Base-by-base conservation (phyloP, 331 rosid genomes). In the Dryas integrifolia region DNA sequence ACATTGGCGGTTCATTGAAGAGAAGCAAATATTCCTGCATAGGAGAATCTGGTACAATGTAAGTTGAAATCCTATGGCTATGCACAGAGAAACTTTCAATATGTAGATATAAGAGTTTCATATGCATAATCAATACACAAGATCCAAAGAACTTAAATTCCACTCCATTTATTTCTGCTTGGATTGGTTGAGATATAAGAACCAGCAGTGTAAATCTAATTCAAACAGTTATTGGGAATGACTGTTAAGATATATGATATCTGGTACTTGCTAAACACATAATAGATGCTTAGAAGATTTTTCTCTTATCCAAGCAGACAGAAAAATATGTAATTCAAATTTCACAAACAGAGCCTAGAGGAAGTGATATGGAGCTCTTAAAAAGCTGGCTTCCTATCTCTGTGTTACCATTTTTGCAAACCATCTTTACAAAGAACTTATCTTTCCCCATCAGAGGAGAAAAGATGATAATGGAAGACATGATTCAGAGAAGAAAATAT, bases 1-100 rank as follows among this genome's bases (percentile, higher is more conserved):
- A 86, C 72, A 82, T 82, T 5, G 94, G 97, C 21, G 89, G 97
- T 47, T 94, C 95, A 72, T 76, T 86, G 87, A 94, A 94, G 67
- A 86, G 89, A 85, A 89, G 85, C 83, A 94, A 86, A 79, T 94
- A 94, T 65, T 94, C 96, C 97, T 94, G 88, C 88, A 79, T 55
- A 39, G 15, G 73, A 49, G 80, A 73, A 59, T 62, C 13, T 30
- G 0, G 24, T 21, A 55, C n/a, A 62, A 65, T 21, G 55, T 45
- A n/a, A 79, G 51, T 26, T 74, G 58, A 43, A 68, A 35, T 73
- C 71, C 21, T 72, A n/a, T 44, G 16, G 53, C 63, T 26, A 59
- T 5, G 48, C 53, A 13, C 66, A 2, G 47, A 39, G 48, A 40
- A 39, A 48, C 72, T 30, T 48, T 38, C 26, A 15, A 35, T 8